A percentile compares a stretch with the other conserved stretches of the same genome.
Conservation (phyloP, 1,284 basidiomycete genomes). For the Apiotrichum brassicae region DNA sequence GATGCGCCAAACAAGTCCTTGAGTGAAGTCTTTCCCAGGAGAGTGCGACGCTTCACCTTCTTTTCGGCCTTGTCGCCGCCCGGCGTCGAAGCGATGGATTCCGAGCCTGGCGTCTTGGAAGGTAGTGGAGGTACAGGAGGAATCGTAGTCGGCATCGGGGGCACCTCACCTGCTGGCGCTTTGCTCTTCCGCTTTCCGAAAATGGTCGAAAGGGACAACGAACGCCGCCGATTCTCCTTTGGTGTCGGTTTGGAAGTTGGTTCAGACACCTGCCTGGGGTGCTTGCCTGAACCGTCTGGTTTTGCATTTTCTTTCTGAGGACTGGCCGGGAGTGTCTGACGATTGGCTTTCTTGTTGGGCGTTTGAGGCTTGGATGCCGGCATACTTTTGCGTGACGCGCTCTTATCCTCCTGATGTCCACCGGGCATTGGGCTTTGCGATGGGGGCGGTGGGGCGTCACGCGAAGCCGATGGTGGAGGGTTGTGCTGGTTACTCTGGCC, state of each 20-base stretch:
- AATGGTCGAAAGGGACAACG: slow-evolving; percentile 10
- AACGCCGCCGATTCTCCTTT: slow-evolving; percentile 9
- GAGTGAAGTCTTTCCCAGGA: neutral
- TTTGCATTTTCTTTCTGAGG: too few species aligned
- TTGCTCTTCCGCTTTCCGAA: slow-evolving; percentile 11
- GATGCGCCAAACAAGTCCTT: slow-evolving; percentile 12
- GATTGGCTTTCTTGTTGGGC: neutral
- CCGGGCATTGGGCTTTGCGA: too few species aligned
- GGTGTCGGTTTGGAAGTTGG: neutral
- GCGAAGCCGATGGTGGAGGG: neutral
- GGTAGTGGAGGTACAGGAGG: slow-evolving; percentile 1
- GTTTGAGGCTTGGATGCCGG: neutral
- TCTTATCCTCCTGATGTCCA: too few species aligned
- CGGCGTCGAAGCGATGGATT: neutral
- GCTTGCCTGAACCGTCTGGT: too few species aligned
- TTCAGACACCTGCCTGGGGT: neutral
- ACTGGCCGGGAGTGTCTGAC: neutral
- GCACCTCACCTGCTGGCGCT: neutral
- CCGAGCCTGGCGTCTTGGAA: neutral
- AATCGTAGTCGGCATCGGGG: neutral
- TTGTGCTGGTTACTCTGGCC: neutral
- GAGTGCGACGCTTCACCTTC: slow-evolving; percentile 9
- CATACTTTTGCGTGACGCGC: neutral
- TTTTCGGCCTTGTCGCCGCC: neutral
- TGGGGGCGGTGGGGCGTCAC: too few species aligned